These are phyloP conservation scores for Beauveria asiatica DNA, from an alignment of 2,329 filamentous ascomycete genomes.

Conservation along the genomic window DNA sequence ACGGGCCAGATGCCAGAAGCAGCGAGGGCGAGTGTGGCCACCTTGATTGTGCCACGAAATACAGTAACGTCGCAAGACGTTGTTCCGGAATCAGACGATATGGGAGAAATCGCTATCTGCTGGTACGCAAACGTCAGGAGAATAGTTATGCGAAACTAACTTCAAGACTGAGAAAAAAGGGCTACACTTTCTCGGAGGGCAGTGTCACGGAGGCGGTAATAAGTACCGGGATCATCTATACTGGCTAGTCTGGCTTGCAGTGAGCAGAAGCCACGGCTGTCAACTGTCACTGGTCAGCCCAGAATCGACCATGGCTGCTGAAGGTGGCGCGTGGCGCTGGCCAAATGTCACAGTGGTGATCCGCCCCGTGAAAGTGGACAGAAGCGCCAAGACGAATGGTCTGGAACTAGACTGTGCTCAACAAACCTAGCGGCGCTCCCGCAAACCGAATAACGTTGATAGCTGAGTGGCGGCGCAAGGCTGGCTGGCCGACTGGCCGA, in stretches of 20 bases:
- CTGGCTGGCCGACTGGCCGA: neutral
- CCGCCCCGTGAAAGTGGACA: neutral
- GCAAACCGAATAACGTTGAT: neutral
- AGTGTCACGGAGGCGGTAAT: neutral
- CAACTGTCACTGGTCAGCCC: neutral
- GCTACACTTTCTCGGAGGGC: neutral
- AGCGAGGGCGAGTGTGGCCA: constrained; percentile 15
- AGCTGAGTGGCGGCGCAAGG: neutral
- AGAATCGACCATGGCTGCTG: neutral
- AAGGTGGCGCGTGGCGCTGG: neutral
- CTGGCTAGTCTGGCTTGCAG: neutral
- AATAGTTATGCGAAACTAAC: neutral
- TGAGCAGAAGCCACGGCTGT: neutral
- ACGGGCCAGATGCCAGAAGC: constrained; percentile 15
- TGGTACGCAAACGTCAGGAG: neutral
- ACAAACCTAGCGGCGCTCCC: neutral
- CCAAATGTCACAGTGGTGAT: neutral
- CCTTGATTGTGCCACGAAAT: constrained; percentile 15
- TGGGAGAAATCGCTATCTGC: neutral
- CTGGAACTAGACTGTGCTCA: neutral
- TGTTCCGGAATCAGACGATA: no score
- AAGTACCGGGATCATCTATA: neutral
- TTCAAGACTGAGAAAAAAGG: neutral
- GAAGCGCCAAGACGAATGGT: neutral
- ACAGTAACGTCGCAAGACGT: no score